These are phyloP conservation scores for Flaveria bidentis DNA, from an alignment of 129 eudicot genomes.

Conservation along the genomic window DNA sequence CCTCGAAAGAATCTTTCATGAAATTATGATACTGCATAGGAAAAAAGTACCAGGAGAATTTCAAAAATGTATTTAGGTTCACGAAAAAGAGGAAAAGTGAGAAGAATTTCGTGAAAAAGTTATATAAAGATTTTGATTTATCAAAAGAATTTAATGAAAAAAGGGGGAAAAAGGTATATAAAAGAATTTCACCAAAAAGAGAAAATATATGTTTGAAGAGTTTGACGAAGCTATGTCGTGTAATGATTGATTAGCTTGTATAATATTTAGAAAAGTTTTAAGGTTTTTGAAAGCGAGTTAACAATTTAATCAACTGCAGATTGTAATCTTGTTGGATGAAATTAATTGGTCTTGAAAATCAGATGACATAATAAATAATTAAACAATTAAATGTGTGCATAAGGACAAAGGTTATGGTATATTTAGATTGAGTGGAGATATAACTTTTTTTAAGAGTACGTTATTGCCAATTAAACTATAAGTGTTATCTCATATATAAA, in stretches of 20 bases:
- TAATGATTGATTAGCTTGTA: not conserved
- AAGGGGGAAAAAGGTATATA: not conserved
- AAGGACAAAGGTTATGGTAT: too few species aligned
- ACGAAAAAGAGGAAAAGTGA: constrained; percentile 6
- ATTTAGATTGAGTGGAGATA: too few species aligned
- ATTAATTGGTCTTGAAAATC: too few species aligned
- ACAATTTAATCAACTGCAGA: too few species aligned
- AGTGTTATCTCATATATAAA: too few species aligned
- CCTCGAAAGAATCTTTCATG: not conserved
- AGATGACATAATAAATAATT: too few species aligned
- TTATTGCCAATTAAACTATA: too few species aligned
- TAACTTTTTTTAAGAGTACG: too few species aligned
- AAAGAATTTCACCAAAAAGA: not conserved
- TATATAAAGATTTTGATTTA: not conserved
- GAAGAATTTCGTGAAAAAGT: not conserved
- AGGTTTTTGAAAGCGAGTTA: too few species aligned
- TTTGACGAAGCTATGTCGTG: not conserved
- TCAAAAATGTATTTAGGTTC: not conserved
- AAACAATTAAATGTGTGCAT: too few species aligned
- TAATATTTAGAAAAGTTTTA: not conserved
- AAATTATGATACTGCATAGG: not conserved
- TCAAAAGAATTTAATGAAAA: constrained; percentile 9
- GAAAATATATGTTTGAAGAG: not conserved
- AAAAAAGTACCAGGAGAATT: not conserved
- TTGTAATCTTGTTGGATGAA: too few species aligned